A percentile compares a stretch with the other conserved stretches of the same genome.
Conservation (phyloP, 306 rosid species). For the Prosopis cineraria region DNA sequence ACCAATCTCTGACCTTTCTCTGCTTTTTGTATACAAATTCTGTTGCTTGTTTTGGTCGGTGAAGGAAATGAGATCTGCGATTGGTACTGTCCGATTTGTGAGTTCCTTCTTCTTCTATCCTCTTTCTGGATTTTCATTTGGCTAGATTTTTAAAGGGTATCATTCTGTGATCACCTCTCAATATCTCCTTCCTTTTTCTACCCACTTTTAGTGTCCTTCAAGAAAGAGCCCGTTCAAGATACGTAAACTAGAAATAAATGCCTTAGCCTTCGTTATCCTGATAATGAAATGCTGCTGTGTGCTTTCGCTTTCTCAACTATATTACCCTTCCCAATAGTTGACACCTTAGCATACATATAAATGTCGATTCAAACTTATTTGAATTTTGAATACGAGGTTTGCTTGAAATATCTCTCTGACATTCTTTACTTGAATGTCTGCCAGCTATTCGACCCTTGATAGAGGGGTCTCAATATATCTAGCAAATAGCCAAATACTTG, state of each 20-base stretch:
- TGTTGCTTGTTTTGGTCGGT: slow-evolving; percentile 24
- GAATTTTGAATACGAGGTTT: background rate
- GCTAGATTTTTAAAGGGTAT: slow-evolving; percentile 13
- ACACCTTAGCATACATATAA: background rate
- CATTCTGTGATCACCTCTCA: background rate
- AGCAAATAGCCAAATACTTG: background rate
- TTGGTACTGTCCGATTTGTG: slow-evolving; percentile 32
- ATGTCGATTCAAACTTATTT: background rate
- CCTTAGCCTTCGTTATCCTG: background rate
- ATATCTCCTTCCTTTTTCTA: background rate
- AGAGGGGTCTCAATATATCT: background rate
- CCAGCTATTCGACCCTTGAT: background rate
- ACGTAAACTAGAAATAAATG: background rate
- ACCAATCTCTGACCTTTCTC: slow-evolving; percentile 24
- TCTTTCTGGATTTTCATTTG: slow-evolving; percentile 5
- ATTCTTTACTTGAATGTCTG: background rate
- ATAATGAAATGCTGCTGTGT: background rate
- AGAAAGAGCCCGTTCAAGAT: background rate
- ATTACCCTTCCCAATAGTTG: background rate
- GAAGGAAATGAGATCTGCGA: slow-evolving; percentile 54
- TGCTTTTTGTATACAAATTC: background rate
- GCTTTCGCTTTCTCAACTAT: slow-evolving; percentile 9
- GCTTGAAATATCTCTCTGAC: background rate
- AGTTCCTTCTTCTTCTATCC: slow-evolving; percentile 26
- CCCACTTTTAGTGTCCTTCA: background rate